Percentiles rank a stretch among this genome's conserved stretches.
These are phyloP conservation scores for Chlorophyllum brunneum DNA, from an alignment of 768 basidiomycete species.

Conservation along the genomic window DNA sequence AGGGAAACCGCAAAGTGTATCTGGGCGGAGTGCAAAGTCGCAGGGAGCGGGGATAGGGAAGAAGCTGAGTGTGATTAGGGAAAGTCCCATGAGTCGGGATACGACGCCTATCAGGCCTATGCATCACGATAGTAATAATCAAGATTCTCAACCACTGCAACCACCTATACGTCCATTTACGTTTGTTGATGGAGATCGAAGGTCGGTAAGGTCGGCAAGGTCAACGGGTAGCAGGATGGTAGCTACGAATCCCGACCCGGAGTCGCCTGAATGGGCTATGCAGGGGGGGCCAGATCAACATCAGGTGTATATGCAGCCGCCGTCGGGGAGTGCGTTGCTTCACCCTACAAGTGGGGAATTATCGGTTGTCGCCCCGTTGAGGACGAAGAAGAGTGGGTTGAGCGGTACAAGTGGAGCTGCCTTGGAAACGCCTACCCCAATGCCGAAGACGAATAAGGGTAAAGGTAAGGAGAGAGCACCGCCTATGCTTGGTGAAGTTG, in stretches of 20 bases:
- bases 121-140: background rate
- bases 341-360: background rate
- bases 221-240: slow-evolving; percentile 10
- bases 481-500: background rate
- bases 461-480: slow-evolving; percentile 5
- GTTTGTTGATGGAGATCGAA: background rate
- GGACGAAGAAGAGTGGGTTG: slow-evolving; percentile 6
- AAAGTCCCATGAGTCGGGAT: slow-evolving; percentile 31
- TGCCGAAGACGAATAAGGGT: slow-evolving; percentile 3
- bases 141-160: background rate
- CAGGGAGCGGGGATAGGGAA: slow-evolving; percentile 10
- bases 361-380: background rate
- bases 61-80: slow-evolving; percentile 35
- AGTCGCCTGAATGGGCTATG: slow-evolving; percentile 5
- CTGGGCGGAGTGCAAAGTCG: slow-evolving; percentile 10
- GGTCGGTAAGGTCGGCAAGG: slow-evolving; percentile 10
- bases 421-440: slow-evolving; percentile 8
- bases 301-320: background rate
- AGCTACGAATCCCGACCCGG: slow-evolving; percentile 4
- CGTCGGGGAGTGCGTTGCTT: background rate
- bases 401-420: background rate
- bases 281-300: background rate
- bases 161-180: background rate
- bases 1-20: slow-evolving; percentile 12
- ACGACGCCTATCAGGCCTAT: slow-evolving; percentile 19